Evolutionary conservation across 2,329 filamentous ascomycete genomes (phyloP).

Genomic region (Exophiala spinifera): DNA sequence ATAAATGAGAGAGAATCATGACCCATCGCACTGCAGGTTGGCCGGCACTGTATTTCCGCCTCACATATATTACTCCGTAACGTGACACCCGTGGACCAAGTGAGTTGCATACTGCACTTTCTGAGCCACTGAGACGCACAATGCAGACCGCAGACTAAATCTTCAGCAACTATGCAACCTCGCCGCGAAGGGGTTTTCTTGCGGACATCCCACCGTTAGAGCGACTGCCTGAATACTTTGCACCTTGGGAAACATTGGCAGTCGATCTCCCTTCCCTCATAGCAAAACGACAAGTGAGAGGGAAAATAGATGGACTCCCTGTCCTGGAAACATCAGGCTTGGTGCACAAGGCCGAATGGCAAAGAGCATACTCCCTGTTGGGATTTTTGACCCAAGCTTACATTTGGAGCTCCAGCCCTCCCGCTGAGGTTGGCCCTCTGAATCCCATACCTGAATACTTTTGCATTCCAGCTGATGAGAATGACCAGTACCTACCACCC

Average conservation of each 20-base stretch:
- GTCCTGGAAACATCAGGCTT: slow-evolving; percentile 74
- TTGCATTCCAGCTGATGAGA: too few relatives aligned
- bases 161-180: not conserved
- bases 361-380: slow-evolving; percentile 72
- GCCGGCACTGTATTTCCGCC: too few relatives aligned
- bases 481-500: too few relatives aligned
- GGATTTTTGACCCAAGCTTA: slow-evolving; percentile 75
- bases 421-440: slow-evolving; percentile 71
- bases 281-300: slow-evolving; percentile 69
- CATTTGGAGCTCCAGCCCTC: slow-evolving; percentile 74
- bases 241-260: slow-evolving; percentile 80
- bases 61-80: too few relatives aligned
- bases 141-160: not conserved
- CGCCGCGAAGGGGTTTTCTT: slow-evolving; percentile 66
- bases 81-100: too few relatives aligned
- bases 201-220: slow-evolving; percentile 71
- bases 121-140: not conserved
- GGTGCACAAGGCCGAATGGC: slow-evolving; percentile 79
- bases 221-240: slow-evolving; percentile 77
- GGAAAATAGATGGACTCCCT: slow-evolving; percentile 71
- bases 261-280: slow-evolving; percentile 76
- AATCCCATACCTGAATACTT: not conserved
- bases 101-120: too few relatives aligned
- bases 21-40: too few relatives aligned
- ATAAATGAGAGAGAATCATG: too few relatives aligned